Base-by-base conservation (phyloP, 202 grass and related monocot genomes). In the Zizania palustris region DNA sequence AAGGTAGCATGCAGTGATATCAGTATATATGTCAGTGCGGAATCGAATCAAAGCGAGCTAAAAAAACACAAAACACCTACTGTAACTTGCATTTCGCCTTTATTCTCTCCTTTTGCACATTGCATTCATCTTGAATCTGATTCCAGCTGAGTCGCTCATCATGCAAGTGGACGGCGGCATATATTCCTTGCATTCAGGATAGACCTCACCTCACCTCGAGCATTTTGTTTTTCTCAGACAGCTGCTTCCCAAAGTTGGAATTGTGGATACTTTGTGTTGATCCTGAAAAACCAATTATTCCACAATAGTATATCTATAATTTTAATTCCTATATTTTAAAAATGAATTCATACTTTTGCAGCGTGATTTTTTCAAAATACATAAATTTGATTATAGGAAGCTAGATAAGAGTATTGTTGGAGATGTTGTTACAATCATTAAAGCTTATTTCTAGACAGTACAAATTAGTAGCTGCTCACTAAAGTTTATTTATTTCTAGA, bases 11-110 rank as follows among this genome's bases (percentile, higher is more conserved):
- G 14, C 21, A 54, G 8, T 21, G 34, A 15, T 3, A 4, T 74
- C 39, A 33, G 36, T 83, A 20, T 18, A 55, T n/a, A 7, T 55
- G 19, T 67, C 62, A 9, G 63, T 69, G 42, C 53, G 19, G 73
- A 83, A 83, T 76, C 63, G 64, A 61, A 83, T 83, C 71, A 1
- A 18, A 35, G 3, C 35, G 4, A 8, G 11, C 20, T 9, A 49
- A 36, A 54, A 54, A 68, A 36, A 18, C 50, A 55, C 39, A 16
- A 12, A 22, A 34, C 16, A 58, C 3, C 12, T 0, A n/a, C n/a
- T n/a, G n/a, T n/a, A 5, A 7, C 7, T 14, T 53, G 33, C 49
- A 7, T 41, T 56, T 72, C 9, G 1, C 5, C 64, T 69, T 69
- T 79, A 14, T 69, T 69, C 64, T 69, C 51, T 28, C 12, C 12